These are phyloP conservation scores for Coelastrella sp. DNA, from an alignment of 139 green algal species.

Conservation along the genomic window DNA sequence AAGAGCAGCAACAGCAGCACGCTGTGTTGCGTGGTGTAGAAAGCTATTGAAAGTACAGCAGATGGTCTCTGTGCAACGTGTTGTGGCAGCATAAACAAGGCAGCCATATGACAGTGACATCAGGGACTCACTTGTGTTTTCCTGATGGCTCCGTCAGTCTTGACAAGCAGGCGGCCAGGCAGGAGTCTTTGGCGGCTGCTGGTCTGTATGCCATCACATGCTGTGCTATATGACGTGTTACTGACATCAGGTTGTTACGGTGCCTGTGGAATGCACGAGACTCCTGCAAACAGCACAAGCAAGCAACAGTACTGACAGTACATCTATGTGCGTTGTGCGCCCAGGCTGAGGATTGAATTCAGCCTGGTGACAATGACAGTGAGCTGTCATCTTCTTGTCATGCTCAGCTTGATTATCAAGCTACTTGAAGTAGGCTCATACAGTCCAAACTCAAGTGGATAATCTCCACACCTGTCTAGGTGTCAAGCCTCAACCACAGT, in stretches of 20 bases:
- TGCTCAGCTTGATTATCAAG: too few relatives aligned
- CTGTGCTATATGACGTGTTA: background rate
- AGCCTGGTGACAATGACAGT: too few relatives aligned
- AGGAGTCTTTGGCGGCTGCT: background rate
- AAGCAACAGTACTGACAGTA: too few relatives aligned
- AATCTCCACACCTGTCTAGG: too few relatives aligned
- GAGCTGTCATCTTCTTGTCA: too few relatives aligned
- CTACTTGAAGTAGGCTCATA: too few relatives aligned
- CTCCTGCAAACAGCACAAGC: background rate
- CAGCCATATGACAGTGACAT: background rate
- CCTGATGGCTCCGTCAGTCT: slow-evolving; percentile 10
- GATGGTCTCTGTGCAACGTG: background rate
- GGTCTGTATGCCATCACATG: background rate
- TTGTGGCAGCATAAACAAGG: background rate
- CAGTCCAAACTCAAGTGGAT: too few relatives aligned
- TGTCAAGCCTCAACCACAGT: too few relatives aligned
- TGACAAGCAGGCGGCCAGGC: slow-evolving; percentile 11
- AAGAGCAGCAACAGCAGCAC: background rate
- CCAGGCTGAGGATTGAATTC: too few relatives aligned
- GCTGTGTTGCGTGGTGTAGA: background rate
- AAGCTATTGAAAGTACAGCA: too few relatives aligned
- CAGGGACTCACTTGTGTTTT: background rate
- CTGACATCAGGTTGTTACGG: background rate
- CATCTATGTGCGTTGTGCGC: too few relatives aligned
- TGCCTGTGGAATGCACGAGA: background rate